These are phyloP conservation scores for Boletus rubescentipes DNA, from an alignment of 768 basidiomycete genomes.

Conservation along the genomic window DNA sequence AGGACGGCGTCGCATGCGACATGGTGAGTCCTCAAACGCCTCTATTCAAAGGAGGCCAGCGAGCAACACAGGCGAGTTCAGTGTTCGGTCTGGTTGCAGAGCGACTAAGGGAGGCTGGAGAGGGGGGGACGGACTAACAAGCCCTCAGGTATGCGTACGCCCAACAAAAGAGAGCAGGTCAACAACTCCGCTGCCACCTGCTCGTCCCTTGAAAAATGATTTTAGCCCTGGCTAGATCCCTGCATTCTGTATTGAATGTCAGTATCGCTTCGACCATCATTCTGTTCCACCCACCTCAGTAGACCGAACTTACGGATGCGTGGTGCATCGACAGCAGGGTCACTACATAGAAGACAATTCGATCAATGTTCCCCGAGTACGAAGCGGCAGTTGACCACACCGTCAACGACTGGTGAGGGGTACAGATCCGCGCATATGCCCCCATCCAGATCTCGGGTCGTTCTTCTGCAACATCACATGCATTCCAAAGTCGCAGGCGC, in stretches of 20 bases:
- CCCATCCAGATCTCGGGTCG: neutral
- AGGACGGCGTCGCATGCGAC: neutral
- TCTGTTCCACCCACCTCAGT: neutral
- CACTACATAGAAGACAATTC: neutral
- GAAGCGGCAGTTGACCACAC: neutral
- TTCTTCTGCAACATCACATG: neutral
- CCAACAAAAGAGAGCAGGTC: neutral
- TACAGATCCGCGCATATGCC: neutral
- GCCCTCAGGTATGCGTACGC: neutral
- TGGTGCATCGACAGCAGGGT: neutral
- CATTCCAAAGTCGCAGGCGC: neutral
- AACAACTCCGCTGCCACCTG: neutral
- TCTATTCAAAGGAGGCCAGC: neutral
- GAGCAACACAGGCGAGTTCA: neutral
- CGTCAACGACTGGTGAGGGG: neutral
- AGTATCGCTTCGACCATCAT: neutral
- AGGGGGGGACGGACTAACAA: neutral
- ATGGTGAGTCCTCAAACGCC: neutral
- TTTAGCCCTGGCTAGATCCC: neutral
- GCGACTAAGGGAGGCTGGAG: neutral
- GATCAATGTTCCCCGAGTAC: neutral
- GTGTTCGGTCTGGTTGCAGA: neutral
- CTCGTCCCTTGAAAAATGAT: neutral
- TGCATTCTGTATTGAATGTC: conserved; percentile 4
- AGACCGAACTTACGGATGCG: neutral